Conservation (phyloP, 345 rosid genomes). For the Carallia brachiata region DNA sequence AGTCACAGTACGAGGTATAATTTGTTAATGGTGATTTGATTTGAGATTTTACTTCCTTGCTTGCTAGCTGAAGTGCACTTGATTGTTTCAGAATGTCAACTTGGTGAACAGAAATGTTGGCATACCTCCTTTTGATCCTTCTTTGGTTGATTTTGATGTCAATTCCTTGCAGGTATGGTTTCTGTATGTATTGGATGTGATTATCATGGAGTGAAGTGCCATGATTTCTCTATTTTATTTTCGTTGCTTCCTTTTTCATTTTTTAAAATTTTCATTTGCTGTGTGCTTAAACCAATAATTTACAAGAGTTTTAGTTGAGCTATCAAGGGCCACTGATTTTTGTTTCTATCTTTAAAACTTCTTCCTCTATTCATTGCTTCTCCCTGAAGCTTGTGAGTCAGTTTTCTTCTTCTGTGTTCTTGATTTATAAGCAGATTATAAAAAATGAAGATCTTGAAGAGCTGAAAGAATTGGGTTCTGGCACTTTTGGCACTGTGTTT, state of each 20-base stretch:
- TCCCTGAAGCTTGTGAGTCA: neutral
- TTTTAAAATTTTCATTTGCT: neutral
- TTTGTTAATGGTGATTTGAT: constrained; percentile 23
- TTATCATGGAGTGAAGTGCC: no score
- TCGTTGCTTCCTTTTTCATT: neutral
- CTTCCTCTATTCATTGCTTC: neutral
- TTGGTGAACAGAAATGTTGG: constrained; percentile 45
- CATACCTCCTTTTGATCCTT: constrained; percentile 51
- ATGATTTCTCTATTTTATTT: neutral
- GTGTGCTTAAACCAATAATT: no score
- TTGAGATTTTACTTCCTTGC: constrained; percentile 9
- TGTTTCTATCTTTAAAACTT: neutral
- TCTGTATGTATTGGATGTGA: constrained; percentile 8
- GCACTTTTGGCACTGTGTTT: constrained; percentile 94
- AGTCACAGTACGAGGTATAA: constrained; percentile 60
- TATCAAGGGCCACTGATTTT: neutral
- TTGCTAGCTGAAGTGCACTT: constrained; percentile 13
- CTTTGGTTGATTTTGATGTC: constrained; percentile 57
- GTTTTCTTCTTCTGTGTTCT: neutral
- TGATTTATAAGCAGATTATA: constrained; percentile 50
- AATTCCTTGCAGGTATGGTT: constrained; percentile 68
- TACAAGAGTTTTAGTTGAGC: no score
- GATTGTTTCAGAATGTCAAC: constrained; percentile 51
- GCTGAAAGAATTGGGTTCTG: constrained; percentile 90
- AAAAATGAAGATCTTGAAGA: constrained; percentile 95